Evolutionary conservation across 2,329 filamentous ascomycete species (phyloP).

Genomic region (Colletotrichum eleusines): DNA sequence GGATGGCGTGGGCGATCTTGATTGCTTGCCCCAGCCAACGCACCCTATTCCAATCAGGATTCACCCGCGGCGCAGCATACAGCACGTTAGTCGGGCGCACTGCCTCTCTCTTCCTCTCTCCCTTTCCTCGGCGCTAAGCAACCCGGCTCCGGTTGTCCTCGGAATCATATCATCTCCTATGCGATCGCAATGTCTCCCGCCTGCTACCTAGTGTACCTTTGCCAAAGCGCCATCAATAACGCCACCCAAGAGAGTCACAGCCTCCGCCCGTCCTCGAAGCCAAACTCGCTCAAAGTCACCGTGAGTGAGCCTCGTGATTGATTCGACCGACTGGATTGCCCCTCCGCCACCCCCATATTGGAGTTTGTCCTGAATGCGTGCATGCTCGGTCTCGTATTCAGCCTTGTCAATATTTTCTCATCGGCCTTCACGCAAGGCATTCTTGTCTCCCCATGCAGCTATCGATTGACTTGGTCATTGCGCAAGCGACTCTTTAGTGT

Average conservation of each 20-base stretch:
- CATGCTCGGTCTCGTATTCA: neutral
- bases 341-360: neutral
- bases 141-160: neutral
- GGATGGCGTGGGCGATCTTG: neutral
- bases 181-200: neutral
- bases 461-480: too few species aligned
- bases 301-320: neutral
- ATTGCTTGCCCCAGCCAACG: neutral
- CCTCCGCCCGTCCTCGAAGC: neutral
- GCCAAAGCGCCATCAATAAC: slow-evolving; percentile 9
- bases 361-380: neutral
- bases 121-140: neutral
- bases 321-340: neutral
- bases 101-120: too few species aligned
- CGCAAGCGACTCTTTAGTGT: neutral
- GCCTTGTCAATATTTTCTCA: neutral
- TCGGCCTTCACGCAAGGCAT: neutral
- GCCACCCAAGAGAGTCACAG: neutral
- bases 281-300: neutral
- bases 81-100: slow-evolving; percentile 24
- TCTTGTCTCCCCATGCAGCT: too few species aligned
- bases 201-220: too few species aligned
- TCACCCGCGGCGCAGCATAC: slow-evolving; percentile 2
- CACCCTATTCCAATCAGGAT: neutral
- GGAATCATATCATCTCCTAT: neutral